These are phyloP conservation scores for Candida yuanshanica DNA, from an alignment of 805 yeast genomes.

Conservation along the genomic window DNA sequence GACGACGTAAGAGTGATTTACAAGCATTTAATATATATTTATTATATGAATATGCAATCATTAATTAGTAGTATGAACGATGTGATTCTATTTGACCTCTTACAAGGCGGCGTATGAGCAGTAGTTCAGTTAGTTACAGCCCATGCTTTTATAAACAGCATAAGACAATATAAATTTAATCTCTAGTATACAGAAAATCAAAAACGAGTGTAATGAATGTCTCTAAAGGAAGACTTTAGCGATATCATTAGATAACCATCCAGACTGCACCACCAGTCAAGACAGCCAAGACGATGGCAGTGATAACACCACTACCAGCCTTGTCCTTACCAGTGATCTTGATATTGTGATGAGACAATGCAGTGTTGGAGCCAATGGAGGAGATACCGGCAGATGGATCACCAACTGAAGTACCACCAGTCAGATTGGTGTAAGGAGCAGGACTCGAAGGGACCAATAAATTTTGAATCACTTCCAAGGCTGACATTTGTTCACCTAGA, in stretches of 20 bases:
- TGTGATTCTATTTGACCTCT: no score
- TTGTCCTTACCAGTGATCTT: conserved; percentile 56
- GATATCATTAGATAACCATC: conserved; percentile 51
- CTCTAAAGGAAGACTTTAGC: background rate
- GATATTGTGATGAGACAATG: conserved; percentile 29
- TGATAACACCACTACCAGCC: conserved; percentile 87
- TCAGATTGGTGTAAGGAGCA: conserved; percentile 46
- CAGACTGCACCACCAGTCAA: conserved; percentile 67
- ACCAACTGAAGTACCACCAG: conserved; percentile 54
- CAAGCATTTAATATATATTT: no score
- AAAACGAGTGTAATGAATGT: background rate
- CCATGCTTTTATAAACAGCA: no score
- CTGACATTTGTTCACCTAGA: conserved; percentile 74
- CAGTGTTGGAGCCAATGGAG: conserved; percentile 33
- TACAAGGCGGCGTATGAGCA: no score
- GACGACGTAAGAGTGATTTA: no score
- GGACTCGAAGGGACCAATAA: conserved; percentile 38
- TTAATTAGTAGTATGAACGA: no score
- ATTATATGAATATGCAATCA: no score
- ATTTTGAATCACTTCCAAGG: conserved; percentile 57
- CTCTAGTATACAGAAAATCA: background rate
- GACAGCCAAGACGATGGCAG: conserved; percentile 63
- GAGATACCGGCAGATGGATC: conserved; percentile 47
- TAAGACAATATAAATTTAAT: background rate
- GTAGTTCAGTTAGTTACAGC: no score